Conservation (phyloP, 345 rosid genomes). For the Hibiscus syriacus region DNA sequence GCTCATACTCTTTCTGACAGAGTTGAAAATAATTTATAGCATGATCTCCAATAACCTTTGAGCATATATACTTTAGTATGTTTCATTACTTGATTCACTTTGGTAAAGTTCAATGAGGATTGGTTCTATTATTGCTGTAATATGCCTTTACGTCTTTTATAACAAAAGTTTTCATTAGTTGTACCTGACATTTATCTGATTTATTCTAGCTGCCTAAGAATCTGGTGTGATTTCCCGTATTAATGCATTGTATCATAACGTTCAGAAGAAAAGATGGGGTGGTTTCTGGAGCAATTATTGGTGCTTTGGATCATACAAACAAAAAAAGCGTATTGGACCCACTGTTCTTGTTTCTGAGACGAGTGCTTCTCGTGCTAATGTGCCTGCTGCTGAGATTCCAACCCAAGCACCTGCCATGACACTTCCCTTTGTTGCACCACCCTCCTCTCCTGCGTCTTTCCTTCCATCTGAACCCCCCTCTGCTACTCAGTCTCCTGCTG, state of each 20-base stretch:
- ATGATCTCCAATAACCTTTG: not conserved
- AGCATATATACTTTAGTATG: not conserved
- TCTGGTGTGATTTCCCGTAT: not conserved
- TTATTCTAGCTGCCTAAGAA: not conserved
- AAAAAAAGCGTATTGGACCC: constrained; percentile 61
- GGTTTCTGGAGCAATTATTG: constrained; percentile 48
- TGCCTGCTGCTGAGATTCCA: constrained; percentile 29
- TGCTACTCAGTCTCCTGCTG: constrained; percentile 77
- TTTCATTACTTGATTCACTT: not conserved
- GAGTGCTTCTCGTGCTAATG: constrained; percentile 21
- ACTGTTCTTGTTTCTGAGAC: constrained; percentile 57
- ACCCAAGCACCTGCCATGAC: constrained; percentile 26
- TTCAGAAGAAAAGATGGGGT: constrained; percentile 78
- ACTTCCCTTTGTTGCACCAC: constrained; percentile 84
- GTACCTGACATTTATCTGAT: not conserved
- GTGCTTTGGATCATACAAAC: constrained; percentile 70
- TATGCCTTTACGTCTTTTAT: not conserved
- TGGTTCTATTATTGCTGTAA: not conserved
- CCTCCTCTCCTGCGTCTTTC: constrained; percentile 96
- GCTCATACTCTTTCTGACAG: not conserved
- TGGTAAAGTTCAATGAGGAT: constrained; percentile 1
- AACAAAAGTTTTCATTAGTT: not conserved
- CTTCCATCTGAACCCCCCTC: constrained; percentile 92
- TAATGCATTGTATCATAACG: constrained; percentile 5
- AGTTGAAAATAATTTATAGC: not conserved